A percentile compares a stretch with the other conserved stretches of the same genome.
These are phyloP conservation scores for Trichoderma oligosporum DNA, from an alignment of 2,329 filamentous ascomycete species.

Conservation along the genomic window DNA sequence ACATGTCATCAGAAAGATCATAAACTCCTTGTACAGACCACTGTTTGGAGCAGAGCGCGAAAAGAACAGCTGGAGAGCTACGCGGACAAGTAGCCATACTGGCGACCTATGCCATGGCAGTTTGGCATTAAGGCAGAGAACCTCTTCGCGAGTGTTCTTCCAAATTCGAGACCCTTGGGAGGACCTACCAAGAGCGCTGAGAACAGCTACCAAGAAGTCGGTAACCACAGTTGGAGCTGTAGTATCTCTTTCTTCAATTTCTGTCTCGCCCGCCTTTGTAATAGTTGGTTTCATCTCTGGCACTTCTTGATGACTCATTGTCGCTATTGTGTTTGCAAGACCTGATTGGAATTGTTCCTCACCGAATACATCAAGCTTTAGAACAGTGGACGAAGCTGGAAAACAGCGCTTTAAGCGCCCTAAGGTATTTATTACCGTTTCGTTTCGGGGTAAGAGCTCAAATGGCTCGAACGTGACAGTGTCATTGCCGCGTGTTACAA, in stretches of 20 bases:
- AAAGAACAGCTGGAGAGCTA: constrained; percentile 14
- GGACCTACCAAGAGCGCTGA: constrained; percentile 39
- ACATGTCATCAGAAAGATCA: constrained; percentile 42
- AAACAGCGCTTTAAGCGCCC: no score
- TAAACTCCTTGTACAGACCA: constrained; percentile 49
- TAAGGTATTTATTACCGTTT: no score
- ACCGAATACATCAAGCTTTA: no score
- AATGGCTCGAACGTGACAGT: no score
- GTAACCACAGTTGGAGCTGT: constrained; percentile 49
- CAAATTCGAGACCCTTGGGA: no score
- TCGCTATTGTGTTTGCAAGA: constrained; percentile 22
- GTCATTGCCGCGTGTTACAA: no score
- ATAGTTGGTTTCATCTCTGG: constrained; percentile 18
- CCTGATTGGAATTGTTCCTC: not conserved
- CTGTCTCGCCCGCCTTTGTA: not conserved
- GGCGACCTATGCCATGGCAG: constrained; percentile 48
- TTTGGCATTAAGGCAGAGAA: constrained; percentile 37
- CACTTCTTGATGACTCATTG: constrained; percentile 29
- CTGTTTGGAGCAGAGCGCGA: constrained; percentile 21
- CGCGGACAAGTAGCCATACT: constrained; percentile 21
- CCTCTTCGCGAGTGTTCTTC: constrained; percentile 54
- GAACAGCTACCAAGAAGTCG: constrained; percentile 41
- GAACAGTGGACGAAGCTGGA: no score
- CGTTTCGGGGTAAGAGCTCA: no score
- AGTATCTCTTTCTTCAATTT: constrained; percentile 47